Evolutionary conservation across 1,284 basidiomycete species (phyloP).

Genomic region (Marasmius oreades): DNA sequence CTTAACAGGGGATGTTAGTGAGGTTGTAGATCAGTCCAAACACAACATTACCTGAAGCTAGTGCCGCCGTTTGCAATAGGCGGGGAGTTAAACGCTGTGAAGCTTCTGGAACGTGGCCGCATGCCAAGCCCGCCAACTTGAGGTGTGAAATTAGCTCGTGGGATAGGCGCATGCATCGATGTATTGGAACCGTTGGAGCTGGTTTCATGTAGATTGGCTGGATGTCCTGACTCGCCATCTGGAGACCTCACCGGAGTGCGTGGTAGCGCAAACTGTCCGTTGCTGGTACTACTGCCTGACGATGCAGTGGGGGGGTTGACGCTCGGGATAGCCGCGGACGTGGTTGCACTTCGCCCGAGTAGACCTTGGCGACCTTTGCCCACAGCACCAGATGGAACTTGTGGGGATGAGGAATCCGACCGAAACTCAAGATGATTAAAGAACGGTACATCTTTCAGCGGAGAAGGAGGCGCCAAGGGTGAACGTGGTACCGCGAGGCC

Average conservation of each 20-base stretch:
- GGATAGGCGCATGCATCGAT: constrained; percentile 31
- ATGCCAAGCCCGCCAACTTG: constrained; percentile 30
- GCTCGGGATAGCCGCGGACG: constrained; percentile 3
- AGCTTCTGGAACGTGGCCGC: constrained; percentile 69
- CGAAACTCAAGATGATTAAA: neutral
- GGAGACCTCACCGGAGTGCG: neutral
- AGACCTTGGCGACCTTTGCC: neutral
- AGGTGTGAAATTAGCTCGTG: constrained; percentile 61
- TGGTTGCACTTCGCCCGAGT: constrained; percentile 8
- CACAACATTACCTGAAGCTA: constrained; percentile 34
- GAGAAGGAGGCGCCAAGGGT: neutral
- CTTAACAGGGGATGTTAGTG: neutral
- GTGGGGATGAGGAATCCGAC: neutral
- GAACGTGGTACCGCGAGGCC: neutral
- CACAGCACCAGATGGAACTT: no score
- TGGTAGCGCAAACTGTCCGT: neutral
- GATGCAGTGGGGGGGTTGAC: neutral
- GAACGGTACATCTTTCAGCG: constrained; percentile 1
- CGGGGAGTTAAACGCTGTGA: constrained; percentile 59
- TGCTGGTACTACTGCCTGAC: neutral
- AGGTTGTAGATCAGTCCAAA: neutral
- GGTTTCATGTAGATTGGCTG: neutral
- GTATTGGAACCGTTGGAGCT: neutral
- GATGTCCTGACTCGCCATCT: neutral
- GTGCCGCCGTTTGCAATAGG: constrained; percentile 23